Evolutionary conservation across 75 land plant genomes (phyloP).

Genomic region (Cunninghamia lanceolata): DNA sequence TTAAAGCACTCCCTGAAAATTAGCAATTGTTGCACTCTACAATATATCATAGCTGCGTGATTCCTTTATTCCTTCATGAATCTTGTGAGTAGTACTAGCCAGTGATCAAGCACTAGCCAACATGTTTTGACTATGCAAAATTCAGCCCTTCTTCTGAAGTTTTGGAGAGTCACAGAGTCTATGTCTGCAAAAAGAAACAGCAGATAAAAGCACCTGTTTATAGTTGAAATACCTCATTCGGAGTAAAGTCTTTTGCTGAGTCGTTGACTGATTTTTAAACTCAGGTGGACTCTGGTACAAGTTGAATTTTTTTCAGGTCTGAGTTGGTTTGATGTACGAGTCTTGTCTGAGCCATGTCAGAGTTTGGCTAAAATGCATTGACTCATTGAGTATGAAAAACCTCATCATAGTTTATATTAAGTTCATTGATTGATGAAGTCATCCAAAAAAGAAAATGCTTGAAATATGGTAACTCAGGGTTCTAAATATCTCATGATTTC

Average conservation of each 20-base stretch:
- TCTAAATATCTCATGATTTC: background rate
- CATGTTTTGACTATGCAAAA: background rate
- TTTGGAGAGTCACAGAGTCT: background rate
- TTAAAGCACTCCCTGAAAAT: background rate
- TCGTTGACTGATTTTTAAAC: too few relatives aligned
- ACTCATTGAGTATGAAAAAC: background rate
- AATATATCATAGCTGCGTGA: background rate
- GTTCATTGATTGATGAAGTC: background rate
- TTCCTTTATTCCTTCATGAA: background rate
- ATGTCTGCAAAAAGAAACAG: background rate
- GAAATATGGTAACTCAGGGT: background rate
- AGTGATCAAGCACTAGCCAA: background rate
- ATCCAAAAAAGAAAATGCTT: background rate
- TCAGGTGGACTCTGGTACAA: background rate
- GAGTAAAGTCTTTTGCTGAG: background rate
- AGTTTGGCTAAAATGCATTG: background rate
- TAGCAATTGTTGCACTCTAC: background rate
- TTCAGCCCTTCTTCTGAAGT: background rate
- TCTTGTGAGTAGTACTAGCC: background rate
- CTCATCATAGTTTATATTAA: background rate
- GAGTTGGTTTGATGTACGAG: background rate
- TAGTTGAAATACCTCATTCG: background rate
- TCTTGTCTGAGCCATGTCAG: background rate
- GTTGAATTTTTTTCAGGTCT: background rate
- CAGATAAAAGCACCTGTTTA: background rate